Base-by-base conservation (phyloP, 208 protist species). In the Leishmania tropica region DNA sequence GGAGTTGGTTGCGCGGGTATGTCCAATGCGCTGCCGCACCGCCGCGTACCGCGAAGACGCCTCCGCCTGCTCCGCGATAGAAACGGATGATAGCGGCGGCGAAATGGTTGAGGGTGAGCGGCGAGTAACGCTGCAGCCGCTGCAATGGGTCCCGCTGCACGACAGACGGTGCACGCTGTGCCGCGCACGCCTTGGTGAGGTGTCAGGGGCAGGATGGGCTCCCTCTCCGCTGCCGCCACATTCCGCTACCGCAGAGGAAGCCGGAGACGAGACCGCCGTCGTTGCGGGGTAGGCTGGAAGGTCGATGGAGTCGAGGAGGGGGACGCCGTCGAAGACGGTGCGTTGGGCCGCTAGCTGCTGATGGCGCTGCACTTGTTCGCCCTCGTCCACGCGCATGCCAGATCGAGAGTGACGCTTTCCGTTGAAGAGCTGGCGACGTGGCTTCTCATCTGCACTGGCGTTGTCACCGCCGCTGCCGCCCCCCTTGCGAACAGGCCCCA, bases 291-390 rank as follows among this genome's bases (percentile, higher is more conserved):
- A 86, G 54, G 82, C 51, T 5, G 82, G 82, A 42, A 85, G 74
- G 67, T 86, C 83, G 37, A 86, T 58, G n/a, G 78, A 65, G 53
- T 86, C 83, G 51, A 86, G 75, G 64, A 83, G 78, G 15, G 71
- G 53, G 60, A 86, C 83, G 40, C 83, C 83, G 68, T 86, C 83
- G 65, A 86, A 86, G 7, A 86, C 83, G 31, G 73, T 86, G 31
- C 42, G 82, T 3, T 65, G 82, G 3, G 53, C 40, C 28, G 42
- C 11, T 45, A 60, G 42, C 51, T 76, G 48, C 64, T 28, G 78
- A 37, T 65, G 62, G 28, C 68, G 78, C 65, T 58, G 71, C 56
- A 56, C 21, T 35, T 21, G 81, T 8, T 62, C 53, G n/a, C 73
- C 15, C 15, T 76, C 71, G 28, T 56, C 73, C 21, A 21, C 56